A percentile compares a stretch with the other conserved stretches of the same genome.
phyloP scores from a whole-genome alignment of 2,329 filamentous ascomycete genomes.

The Pseudopyrenochaeta lycopersici region DNA sequence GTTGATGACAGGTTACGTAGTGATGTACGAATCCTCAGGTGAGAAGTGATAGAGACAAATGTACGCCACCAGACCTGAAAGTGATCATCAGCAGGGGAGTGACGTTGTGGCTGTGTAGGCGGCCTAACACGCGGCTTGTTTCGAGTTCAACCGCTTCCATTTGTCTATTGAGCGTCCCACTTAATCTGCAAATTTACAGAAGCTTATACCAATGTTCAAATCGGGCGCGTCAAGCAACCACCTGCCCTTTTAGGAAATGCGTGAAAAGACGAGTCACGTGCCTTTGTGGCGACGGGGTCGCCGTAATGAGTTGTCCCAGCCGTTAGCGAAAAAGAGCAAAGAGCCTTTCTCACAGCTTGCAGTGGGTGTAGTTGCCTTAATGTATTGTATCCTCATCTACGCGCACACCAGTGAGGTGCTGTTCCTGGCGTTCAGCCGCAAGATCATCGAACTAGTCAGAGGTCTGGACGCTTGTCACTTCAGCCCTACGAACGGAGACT shows the following conservation, averaged over 20 bases:
- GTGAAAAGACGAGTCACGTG: neutral
- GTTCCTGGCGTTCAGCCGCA: constrained; percentile 5
- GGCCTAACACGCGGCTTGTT: neutral
- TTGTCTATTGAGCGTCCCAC: neutral
- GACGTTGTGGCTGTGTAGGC: neutral
- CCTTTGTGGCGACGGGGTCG: neutral
- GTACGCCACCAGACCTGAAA: too few species aligned
- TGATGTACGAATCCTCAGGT: neutral
- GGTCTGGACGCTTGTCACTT: constrained; percentile 1
- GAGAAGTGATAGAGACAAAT: neutral
- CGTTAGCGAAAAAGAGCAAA: neutral
- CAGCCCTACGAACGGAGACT: constrained; percentile 4
- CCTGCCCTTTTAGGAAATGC: neutral
- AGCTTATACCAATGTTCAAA: neutral
- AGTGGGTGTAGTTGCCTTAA: neutral
- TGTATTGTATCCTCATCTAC: neutral
- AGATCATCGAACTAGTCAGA: neutral
- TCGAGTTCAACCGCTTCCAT: too few species aligned
- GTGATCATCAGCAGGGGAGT: too few species aligned
- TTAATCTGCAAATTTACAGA: neutral
- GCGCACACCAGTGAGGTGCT: constrained; percentile 1
- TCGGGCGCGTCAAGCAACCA: neutral
- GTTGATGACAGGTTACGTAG: neutral
- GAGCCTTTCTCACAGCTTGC: neutral
- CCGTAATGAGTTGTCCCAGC: neutral